phyloP scores from a whole-genome alignment of 2,329 filamentous ascomycete genomes.

The Amylocarpus encephaloides region DNA sequence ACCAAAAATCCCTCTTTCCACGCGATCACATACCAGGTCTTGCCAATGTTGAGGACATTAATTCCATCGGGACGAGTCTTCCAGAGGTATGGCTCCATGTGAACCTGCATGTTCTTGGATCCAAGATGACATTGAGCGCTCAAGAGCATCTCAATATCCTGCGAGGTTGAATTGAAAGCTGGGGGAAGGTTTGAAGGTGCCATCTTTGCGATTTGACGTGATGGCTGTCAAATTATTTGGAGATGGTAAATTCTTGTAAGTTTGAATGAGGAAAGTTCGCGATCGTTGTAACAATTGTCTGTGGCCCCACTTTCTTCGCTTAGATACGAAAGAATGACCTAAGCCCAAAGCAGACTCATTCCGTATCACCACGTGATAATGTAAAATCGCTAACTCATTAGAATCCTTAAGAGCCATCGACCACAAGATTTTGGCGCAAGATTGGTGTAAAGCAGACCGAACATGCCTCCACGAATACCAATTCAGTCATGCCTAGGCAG shows the following conservation, averaged over 20 bases:
- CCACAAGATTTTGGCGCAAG: slow-evolving; percentile 1
- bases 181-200: slow-evolving; percentile 90
- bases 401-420: no score
- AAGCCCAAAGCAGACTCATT: slow-evolving; percentile 6
- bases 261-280: slow-evolving; percentile 36
- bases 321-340: background rate
- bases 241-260: slow-evolving; percentile 23
- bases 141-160: slow-evolving; percentile 99
- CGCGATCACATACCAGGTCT: slow-evolving; percentile 77
- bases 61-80: slow-evolving; percentile 98
- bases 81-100: slow-evolving; percentile 99
- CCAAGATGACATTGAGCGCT: slow-evolving; percentile 94
- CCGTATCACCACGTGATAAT: slow-evolving; percentile 1
- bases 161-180: slow-evolving; percentile 88
- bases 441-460: slow-evolving; percentile 6
- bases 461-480: slow-evolving; percentile 63
- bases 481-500: slow-evolving; percentile 52
- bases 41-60: slow-evolving; percentile 99
- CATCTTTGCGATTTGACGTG: slow-evolving; percentile 66
- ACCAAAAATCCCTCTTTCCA: background rate
- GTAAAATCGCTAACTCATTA: background rate
- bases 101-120: slow-evolving; percentile 98
- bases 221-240: slow-evolving; percentile 31
- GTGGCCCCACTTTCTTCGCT: background rate
- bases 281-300: slow-evolving; percentile 14